A percentile compares a stretch with the other conserved stretches of the same genome.
phyloP scores from a whole-genome alignment of 1,284 basidiomycete species.

The Phellinidium pouzarii region DNA sequence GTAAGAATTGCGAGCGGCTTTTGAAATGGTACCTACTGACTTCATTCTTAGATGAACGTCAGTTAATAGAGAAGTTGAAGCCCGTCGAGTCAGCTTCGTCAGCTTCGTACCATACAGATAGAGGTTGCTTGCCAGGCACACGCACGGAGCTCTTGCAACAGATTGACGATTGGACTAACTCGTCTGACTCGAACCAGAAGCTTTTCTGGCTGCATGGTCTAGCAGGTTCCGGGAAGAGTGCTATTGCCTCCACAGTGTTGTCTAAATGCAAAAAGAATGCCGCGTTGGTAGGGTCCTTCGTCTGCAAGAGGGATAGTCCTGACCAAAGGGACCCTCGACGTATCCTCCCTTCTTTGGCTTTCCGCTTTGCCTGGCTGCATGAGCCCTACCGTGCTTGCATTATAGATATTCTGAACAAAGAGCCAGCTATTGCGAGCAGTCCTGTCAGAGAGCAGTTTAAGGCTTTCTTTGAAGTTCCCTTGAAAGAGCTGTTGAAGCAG shows the following conservation, averaged over 20 bases:
- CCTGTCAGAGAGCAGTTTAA: no score
- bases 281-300: constrained; percentile 7
- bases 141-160: no score
- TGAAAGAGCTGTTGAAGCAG: not conserved
- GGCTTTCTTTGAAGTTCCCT: no score
- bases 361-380: constrained; percentile 2
- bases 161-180: not conserved
- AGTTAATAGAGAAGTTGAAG: no score
- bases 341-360: constrained; percentile 6
- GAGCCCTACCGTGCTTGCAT: not conserved
- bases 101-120: no score
- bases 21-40: no score
- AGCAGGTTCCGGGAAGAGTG: constrained; percentile 14
- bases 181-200: not conserved
- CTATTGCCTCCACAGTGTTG: constrained; percentile 8
- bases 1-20: no score
- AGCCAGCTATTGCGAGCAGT: no score
- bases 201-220: constrained; percentile 2
- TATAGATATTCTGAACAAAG: no score
- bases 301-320: constrained; percentile 10
- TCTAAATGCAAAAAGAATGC: not conserved
- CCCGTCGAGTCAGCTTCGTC: no score
- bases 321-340: not conserved
- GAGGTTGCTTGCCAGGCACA: no score
- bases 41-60: no score